A percentile compares a stretch with the other conserved stretches of the same genome.
Evolutionary conservation across 2,329 filamentous ascomycete genomes (phyloP).

Genomic region (Lomentospora prolificans): DNA sequence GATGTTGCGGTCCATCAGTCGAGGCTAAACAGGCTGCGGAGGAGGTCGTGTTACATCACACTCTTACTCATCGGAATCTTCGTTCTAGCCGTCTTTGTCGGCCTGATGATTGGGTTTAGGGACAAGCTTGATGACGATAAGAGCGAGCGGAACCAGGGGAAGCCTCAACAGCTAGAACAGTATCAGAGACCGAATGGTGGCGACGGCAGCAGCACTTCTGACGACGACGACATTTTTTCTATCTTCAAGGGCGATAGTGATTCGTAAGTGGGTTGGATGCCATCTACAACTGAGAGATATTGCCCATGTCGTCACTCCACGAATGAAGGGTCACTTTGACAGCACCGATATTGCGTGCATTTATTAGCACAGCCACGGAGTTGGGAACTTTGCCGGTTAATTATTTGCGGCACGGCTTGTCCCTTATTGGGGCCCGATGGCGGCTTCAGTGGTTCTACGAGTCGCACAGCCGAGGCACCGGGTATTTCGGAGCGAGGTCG

Average conservation of each 20-base stretch:
- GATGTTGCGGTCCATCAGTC: background rate
- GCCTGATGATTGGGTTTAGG: conserved; percentile 7
- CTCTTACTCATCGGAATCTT: conserved; percentile 4
- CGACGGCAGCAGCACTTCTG: background rate
- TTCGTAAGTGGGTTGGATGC: no score
- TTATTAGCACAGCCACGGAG: background rate
- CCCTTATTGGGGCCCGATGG: background rate
- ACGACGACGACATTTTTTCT: background rate
- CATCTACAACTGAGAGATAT: no score
- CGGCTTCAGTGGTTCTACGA: no score
- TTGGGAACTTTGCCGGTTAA: background rate
- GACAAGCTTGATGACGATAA: conserved; percentile 6
- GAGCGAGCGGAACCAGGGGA: background rate
- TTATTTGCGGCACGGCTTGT: background rate
- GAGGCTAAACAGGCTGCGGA: conserved; percentile 1
- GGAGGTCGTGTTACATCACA: conserved; percentile 5
- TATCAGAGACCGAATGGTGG: no score
- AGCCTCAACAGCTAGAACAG: background rate
- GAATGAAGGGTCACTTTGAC: background rate
- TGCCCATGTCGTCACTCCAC: no score
- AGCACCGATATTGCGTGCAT: background rate
- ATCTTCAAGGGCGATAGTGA: background rate
- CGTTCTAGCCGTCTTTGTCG: conserved; percentile 2
- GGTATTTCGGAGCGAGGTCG: no score
- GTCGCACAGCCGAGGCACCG: no score